Evolutionary conservation across 441 rosid genomes (phyloP).

Genomic region (Euphorbia schlechtendalii): DNA sequence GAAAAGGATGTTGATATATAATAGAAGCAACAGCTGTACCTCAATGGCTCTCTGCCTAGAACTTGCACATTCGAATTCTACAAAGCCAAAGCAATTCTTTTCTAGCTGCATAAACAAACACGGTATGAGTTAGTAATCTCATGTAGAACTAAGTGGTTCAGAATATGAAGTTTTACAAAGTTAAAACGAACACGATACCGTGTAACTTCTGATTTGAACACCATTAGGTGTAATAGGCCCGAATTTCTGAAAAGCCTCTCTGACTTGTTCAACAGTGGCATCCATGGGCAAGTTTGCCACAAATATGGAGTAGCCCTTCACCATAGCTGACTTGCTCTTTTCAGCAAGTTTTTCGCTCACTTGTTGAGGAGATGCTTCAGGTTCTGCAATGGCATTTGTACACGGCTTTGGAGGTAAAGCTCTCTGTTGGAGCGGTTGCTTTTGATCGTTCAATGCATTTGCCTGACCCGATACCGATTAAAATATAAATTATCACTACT

Average conservation of each 20-base stretch:
- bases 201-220: conserved; percentile 90
- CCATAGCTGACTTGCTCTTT: conserved; percentile 36
- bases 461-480: conserved; percentile 12
- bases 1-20: no score
- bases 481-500: not conserved
- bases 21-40: conserved; percentile 32
- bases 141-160: conserved; percentile 29
- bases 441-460: conserved; percentile 27
- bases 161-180: conserved; percentile 1
- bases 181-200: conserved; percentile 39
- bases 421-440: conserved; percentile 39
- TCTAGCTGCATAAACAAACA: conserved; percentile 22
- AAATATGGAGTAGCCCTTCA: conserved; percentile 72
- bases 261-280: conserved; percentile 69
- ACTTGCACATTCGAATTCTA: conserved; percentile 67
- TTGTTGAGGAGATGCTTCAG: conserved; percentile 27
- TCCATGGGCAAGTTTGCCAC: conserved; percentile 77
- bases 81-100: conserved; percentile 75
- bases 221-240: conserved; percentile 82
- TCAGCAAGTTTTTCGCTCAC: conserved; percentile 35
- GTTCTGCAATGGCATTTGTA: conserved; percentile 21
- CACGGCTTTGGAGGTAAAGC: conserved; percentile 32
- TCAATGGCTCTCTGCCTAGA: conserved; percentile 69
- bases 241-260: conserved; percentile 58
- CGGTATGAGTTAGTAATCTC: conserved; percentile 25